phyloP scores from a whole-genome alignment of 2,329 filamentous ascomycete species.

The Penicillium nordicum region DNA sequence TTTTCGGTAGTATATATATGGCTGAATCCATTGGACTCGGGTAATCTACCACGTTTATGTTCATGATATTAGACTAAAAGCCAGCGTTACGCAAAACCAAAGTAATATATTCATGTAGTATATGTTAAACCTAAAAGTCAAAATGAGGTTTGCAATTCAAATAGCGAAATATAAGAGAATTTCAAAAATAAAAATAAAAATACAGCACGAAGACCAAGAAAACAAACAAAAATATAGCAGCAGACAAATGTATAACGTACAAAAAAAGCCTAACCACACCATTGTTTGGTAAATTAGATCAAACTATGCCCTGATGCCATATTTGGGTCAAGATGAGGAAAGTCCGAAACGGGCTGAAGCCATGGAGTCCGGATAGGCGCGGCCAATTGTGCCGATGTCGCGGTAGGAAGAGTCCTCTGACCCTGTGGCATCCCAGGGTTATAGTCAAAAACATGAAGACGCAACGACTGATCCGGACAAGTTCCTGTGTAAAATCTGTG shows the following conservation, averaged over 20 bases:
- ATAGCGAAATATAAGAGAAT: not conserved
- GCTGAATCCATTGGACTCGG: too few relatives aligned
- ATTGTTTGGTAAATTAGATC: not conserved
- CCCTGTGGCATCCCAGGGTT: not conserved
- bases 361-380: not conserved
- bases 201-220: too few relatives aligned
- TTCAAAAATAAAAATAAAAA: not conserved
- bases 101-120: not conserved
- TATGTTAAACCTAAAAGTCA: too few relatives aligned
- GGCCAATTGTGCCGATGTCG: not conserved
- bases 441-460: not conserved
- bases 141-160: not conserved
- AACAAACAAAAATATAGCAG: too few relatives aligned
- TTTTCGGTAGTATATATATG: too few relatives aligned
- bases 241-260: not conserved
- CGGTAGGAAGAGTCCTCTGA: not conserved
- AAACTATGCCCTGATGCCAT: not conserved
- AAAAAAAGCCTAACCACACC: not conserved
- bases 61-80: not conserved
- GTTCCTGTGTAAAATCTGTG: not conserved
- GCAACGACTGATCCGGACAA: not conserved
- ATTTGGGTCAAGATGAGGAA: not conserved
- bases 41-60: not conserved
- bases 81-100: not conserved
- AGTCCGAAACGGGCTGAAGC: not conserved